Percentiles rank a stretch among this genome's conserved stretches.
These are phyloP conservation scores for Penicillium sp. DNA, from an alignment of 2,329 filamentous ascomycete genomes.

Conservation along the genomic window DNA sequence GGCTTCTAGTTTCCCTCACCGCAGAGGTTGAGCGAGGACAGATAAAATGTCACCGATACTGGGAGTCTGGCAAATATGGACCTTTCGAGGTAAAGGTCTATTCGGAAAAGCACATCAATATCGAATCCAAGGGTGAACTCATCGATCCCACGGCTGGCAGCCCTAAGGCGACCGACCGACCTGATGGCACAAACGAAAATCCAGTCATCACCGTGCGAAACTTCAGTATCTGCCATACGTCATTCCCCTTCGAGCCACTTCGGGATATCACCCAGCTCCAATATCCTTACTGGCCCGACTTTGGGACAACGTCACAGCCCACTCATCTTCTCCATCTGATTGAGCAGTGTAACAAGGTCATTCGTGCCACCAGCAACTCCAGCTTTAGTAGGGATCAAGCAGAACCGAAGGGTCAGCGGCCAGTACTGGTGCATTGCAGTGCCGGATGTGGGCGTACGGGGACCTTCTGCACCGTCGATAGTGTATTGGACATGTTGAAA, in stretches of 20 bases:
- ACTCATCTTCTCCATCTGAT: conserved; percentile 81
- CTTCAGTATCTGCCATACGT: conserved; percentile 74
- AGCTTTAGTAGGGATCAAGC: conserved; percentile 50
- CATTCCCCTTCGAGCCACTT: conserved; percentile 77
- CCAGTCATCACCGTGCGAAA: conserved; percentile 82
- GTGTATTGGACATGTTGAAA: conserved; percentile 93
- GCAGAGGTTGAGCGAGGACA: conserved; percentile 91
- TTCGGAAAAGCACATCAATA: conserved; percentile 76
- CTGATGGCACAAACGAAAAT: conserved; percentile 32
- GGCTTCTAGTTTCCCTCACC: conserved; percentile 94
- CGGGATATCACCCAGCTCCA: conserved; percentile 93
- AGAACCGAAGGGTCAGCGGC: conserved; percentile 55
- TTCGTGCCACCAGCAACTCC: conserved; percentile 39
- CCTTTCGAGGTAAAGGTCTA: conserved; percentile 70
- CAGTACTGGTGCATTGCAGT: conserved; percentile 90
- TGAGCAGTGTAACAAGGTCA: conserved; percentile 75
- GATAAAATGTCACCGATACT: conserved; percentile 92
- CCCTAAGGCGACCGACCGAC: conserved; percentile 15
- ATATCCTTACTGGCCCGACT: conserved; percentile 96
- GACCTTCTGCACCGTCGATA: conserved; percentile 94
- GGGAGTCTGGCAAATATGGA: conserved; percentile 77
- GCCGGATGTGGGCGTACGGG: conserved; percentile 94
- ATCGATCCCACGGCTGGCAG: conserved; percentile 29
- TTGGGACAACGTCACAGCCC: conserved; percentile 86
- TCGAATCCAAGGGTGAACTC: conserved; percentile 58